Evolutionary conservation across 2,329 filamentous ascomycete genomes (phyloP).

Genomic region (Alternaria brassicicola): DNA sequence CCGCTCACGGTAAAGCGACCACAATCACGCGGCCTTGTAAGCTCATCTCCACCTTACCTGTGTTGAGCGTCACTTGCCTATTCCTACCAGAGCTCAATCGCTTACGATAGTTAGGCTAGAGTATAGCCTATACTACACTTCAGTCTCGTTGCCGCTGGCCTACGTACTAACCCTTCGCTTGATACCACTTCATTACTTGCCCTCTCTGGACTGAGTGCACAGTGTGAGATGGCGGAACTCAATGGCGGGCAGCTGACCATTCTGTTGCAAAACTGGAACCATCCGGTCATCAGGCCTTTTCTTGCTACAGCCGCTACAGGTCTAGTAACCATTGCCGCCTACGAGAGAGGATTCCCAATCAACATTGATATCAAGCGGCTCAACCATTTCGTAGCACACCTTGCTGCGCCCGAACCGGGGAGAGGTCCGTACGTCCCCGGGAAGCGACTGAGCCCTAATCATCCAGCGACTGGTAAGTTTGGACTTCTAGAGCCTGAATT

Average conservation of each 20-base stretch:
- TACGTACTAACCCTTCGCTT: neutral
- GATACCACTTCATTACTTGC: neutral
- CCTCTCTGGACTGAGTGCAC: neutral
- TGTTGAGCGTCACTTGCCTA: neutral
- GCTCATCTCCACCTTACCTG: neutral
- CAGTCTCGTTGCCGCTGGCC: neutral
- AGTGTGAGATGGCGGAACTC: neutral
- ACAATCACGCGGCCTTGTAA: neutral
- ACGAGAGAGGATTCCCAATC: neutral
- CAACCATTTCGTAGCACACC: neutral
- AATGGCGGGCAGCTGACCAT: neutral
- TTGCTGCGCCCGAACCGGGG: neutral
- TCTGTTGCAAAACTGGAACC: neutral
- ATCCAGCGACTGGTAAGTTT: neutral
- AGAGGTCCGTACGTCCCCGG: neutral
- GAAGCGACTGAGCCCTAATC: neutral
- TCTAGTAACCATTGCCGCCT: neutral
- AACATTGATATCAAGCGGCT: neutral
- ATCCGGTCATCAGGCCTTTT: neutral
- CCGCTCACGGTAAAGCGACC: neutral
- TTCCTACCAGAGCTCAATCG: neutral
- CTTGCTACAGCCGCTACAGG: neutral
- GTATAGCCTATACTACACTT: neutral
- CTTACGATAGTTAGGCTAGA: neutral
- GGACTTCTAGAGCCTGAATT: neutral